Base-by-base conservation (phyloP, 441 rosid species). In the Breynia disticha region DNA sequence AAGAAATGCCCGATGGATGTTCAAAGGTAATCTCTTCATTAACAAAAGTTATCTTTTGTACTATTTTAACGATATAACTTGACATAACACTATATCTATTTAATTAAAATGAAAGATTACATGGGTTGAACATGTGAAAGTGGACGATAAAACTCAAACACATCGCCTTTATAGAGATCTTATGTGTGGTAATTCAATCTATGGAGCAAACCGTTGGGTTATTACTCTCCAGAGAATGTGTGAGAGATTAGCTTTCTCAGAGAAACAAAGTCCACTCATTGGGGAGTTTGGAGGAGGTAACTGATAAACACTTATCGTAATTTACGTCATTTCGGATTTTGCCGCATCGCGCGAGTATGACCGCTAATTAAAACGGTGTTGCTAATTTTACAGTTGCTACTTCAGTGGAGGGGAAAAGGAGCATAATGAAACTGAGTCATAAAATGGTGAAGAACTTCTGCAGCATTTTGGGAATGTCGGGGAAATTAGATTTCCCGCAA, bases 71-170 rank as follows among this genome's bases (percentile, higher is more conserved):
- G n/a, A n/a, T n/a, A n/a, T n/a, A n/a, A n/a, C n/a, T n/a, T n/a
- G n/a, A 41, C 3, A 9, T 15, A 11, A 41, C 44, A 41, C 22
- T 11, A 13, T 12, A 22, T 16, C n/a, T 44, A 16, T 5, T 11
- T 5, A 28, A 28, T 9, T 28, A 5, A 28, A 28, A 28, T 64
- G 52, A 49, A 45, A 85, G 96, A 79, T 88, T 16, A 81, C 71
- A 8, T 88, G 95, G 95, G 67, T 88, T 3, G 96, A 85, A 52
- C 95, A 88, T 64, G 86, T 81, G 46, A 87, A 84, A 59, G 89
- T 76, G 7, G 86, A 79, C 42, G 83, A 83, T 1, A 78, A 51
- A 67, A 41, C 65, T 37, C 75, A 64, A 45, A 66, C 81, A 24
- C 84, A 83, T 56, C 51, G 71, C 42, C 81, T 83, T 9, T 87